Conservation (phyloP, 2,329 filamentous ascomycete genomes). For the Rhytidhysteron rufulum region DNA sequence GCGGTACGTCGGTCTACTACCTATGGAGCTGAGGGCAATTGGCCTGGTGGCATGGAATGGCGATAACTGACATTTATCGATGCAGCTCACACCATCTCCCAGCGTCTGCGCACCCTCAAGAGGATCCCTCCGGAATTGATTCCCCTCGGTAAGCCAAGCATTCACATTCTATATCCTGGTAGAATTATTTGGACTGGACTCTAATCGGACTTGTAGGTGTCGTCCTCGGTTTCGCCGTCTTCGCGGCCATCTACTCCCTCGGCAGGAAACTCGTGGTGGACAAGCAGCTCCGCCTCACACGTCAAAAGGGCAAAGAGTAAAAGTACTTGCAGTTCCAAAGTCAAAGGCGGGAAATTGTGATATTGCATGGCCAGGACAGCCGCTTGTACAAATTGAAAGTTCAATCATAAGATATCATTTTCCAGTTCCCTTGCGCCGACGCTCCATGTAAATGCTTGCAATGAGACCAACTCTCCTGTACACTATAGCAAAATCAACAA, state of each 20-base stretch:
- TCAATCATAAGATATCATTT: slow-evolving; percentile 5
- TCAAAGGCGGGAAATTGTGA: slow-evolving; percentile 8
- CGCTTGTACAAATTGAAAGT: slow-evolving; percentile 16
- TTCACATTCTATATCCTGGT: too few relatives aligned
- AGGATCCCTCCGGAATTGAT: slow-evolving; percentile 90
- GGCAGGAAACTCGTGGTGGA: slow-evolving; percentile 79
- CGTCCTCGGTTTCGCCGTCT: slow-evolving; percentile 73
- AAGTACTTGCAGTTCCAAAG: slow-evolving; percentile 8
- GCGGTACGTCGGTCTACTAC: slow-evolving; percentile 46
- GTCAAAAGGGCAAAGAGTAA: slow-evolving; percentile 51
- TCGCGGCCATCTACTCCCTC: slow-evolving; percentile 78
- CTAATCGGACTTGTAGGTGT: slow-evolving; percentile 55
- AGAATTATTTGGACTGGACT: too few relatives aligned
- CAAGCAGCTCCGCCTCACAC: slow-evolving; percentile 84
- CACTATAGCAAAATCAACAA: background rate
- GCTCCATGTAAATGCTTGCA: slow-evolving; percentile 12
- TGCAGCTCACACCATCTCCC: slow-evolving; percentile 93
- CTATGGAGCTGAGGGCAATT: background rate
- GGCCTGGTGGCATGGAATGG: slow-evolving; percentile 5
- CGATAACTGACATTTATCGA: slow-evolving; percentile 15
- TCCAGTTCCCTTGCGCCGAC: slow-evolving; percentile 9
- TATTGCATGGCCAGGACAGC: slow-evolving; percentile 6
- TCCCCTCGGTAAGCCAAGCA: slow-evolving; percentile 71
- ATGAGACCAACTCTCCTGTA: slow-evolving; percentile 4
- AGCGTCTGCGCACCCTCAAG: slow-evolving; percentile 86